Conservation (phyloP, 164 flowering plant species). For the Liriodendron chinense region DNA sequence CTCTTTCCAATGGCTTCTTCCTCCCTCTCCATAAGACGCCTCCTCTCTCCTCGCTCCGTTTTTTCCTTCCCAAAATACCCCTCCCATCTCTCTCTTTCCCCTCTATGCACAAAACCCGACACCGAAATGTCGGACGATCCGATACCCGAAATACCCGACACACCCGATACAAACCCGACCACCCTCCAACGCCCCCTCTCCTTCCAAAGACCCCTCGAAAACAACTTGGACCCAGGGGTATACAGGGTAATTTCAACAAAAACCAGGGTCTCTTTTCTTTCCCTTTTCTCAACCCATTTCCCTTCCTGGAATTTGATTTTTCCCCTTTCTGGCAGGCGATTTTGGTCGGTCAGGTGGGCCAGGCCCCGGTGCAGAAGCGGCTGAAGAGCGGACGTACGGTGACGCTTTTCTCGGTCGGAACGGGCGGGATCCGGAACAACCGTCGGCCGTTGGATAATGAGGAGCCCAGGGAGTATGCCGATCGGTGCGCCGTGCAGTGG, state of each 20-base stretch:
- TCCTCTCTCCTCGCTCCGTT: constrained; percentile 31
- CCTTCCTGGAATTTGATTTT: background rate
- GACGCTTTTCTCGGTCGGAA: constrained; percentile 69
- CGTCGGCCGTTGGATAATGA: constrained; percentile 75
- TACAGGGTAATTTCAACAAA: constrained; percentile 50
- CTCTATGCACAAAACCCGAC: constrained; percentile 5
- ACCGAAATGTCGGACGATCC: constrained; percentile 17
- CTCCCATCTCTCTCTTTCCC: constrained; percentile 12
- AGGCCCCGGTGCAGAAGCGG: constrained; percentile 73
- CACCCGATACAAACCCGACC: background rate
- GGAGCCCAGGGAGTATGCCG: constrained; percentile 79
- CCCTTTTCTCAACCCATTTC: constrained; percentile 5
- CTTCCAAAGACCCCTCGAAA: constrained; percentile 47
- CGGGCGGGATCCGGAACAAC: constrained; percentile 88
- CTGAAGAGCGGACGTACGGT: constrained; percentile 64
- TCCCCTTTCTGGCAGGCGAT: constrained; percentile 58
- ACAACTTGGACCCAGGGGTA: constrained; percentile 74
- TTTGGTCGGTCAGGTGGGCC: constrained; percentile 85
- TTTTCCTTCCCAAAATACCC: constrained; percentile 24
- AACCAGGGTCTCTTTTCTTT: background rate
- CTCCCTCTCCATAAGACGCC: constrained; percentile 29
- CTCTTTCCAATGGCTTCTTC: constrained; percentile 13
- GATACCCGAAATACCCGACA: constrained; percentile 18
- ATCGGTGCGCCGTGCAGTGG: constrained; percentile 85
- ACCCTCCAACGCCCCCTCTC: constrained; percentile 9